Percentiles rank a stretch among this genome's conserved stretches.
Evolutionary conservation across 192 early-diverging fungal genomes (phyloP).

Genomic region (Ambispora gerdemannii): DNA sequence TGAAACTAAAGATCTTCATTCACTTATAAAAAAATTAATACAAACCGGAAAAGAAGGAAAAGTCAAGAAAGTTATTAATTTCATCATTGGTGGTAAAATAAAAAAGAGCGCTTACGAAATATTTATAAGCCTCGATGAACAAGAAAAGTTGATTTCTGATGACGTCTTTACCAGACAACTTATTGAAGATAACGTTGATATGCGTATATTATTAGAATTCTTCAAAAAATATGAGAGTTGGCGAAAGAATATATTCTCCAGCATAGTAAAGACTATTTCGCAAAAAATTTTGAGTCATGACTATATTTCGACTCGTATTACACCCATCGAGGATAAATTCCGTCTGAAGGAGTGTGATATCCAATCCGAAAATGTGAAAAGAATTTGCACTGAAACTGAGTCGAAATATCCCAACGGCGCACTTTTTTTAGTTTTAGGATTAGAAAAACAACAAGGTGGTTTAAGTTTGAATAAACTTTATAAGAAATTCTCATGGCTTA

Average conservation of each 20-base stretch:
- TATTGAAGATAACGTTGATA: not conserved
- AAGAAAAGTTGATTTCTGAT: not conserved
- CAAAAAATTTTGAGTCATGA: not conserved
- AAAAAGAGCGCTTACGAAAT: not conserved
- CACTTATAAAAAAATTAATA: not conserved
- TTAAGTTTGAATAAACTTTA: too few species aligned
- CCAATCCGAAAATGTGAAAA: not conserved
- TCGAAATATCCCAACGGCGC: constrained; percentile 1
- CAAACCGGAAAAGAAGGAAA: too few species aligned
- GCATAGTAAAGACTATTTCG: not conserved
- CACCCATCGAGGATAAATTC: not conserved
- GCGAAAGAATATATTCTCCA: not conserved
- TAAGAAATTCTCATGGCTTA: too few species aligned
- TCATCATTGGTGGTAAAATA: too few species aligned
- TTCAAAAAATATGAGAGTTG: constrained; percentile 1
- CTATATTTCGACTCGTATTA: not conserved
- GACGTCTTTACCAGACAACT: not conserved
- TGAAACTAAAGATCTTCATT: not conserved
- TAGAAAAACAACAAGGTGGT: too few species aligned
- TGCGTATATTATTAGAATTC: too few species aligned
- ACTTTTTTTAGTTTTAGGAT: not conserved
- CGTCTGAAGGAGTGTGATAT: not conserved
- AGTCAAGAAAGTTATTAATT: too few species aligned
- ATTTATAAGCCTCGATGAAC: not conserved
- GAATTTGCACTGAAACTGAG: constrained; percentile 7